Evolutionary conservation across 192 early-diverging fungal genomes (phyloP).

Genomic region (Podila epicladia): DNA sequence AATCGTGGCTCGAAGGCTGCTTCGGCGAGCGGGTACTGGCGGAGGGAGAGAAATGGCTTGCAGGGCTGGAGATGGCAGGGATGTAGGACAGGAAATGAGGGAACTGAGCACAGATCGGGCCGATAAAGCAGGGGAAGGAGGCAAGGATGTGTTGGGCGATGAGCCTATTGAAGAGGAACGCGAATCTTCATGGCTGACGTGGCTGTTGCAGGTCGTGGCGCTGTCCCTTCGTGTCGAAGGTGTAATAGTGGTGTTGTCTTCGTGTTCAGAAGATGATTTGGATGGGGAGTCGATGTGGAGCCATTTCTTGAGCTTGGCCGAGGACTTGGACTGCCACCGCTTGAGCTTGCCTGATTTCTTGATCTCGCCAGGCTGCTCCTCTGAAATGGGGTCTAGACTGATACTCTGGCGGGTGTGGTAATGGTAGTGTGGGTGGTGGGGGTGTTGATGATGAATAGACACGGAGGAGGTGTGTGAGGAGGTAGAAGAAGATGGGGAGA

Average conservation of each 20-base stretch:
- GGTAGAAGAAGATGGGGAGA: too few species aligned
- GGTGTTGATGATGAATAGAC: neutral
- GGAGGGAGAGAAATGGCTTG: neutral
- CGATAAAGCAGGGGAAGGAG: neutral
- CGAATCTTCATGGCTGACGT: neutral
- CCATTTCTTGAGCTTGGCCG: constrained; percentile 4
- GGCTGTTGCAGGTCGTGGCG: neutral
- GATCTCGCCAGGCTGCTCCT: neutral
- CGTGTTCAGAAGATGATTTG: neutral
- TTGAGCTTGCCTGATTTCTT: neutral
- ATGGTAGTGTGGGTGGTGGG: neutral
- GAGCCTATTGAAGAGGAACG: neutral
- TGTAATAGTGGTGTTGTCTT: neutral
- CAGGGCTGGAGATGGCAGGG: neutral
- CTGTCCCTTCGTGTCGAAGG: neutral
- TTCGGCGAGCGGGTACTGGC: neutral
- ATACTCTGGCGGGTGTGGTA: neutral
- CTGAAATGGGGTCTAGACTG: neutral
- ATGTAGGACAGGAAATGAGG: neutral
- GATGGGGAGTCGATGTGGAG: neutral
- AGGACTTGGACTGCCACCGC: neutral
- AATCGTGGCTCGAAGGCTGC: neutral
- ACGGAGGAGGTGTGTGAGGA: neutral
- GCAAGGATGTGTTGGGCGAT: neutral
- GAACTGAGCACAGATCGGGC: neutral